Base-by-base conservation (phyloP, 23 red algal species). In the Porphyridium purpureum region DNA sequence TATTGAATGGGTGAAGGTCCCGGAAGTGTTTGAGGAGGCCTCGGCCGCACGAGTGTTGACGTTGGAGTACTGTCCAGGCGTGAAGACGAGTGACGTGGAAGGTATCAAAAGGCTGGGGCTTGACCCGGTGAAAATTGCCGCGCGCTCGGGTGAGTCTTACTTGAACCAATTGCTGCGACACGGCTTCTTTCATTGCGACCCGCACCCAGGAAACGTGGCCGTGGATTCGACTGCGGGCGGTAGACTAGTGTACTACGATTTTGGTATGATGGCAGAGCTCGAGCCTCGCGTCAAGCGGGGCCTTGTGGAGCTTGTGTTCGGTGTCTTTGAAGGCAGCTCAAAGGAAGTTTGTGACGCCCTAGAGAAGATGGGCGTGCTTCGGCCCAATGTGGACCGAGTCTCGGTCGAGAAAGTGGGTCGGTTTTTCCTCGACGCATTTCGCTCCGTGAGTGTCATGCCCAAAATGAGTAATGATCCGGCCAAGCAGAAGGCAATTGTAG, bases 161-260 rank as follows among this genome's bases (percentile, higher is more conserved):
- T 61, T 95, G 36, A 77, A 62, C 28, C 88, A 95, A 35, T 41
- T 83, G 24, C 59, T 95, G 66, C 59, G 88, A 2, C 80, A 84
- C 50, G 88, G 88, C 27, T 95, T 85, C 35, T 80, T 95, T 41
- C 88, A 95, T 34, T 72, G 66, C 35, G 88, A 95, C 52, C 79
- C 79, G 24, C 88, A 95, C 42, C 81, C 78, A 14, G 88, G 88
- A 26, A 95, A 95, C 24, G 31, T 95, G 11, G 35, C 67, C 2
- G 70, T 84, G 21, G 88, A 95, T 42, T 29, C 66, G 5, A 63
- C 70, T n/a, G 72, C 54, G 24, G 75, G 84, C 6, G 70, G 76
- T 0, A 38, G 76, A 2, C 57, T 95, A 14, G 73, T 95, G 24
- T 73, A 78, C 50, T 95, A 84, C 47, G 88, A 95, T 33, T 95